Evolutionary conservation across 2,329 filamentous ascomycete species (phyloP), one percentile per base, ranked within the genome.

Genomic region (Pseudogymnoascus sp.): DNA sequence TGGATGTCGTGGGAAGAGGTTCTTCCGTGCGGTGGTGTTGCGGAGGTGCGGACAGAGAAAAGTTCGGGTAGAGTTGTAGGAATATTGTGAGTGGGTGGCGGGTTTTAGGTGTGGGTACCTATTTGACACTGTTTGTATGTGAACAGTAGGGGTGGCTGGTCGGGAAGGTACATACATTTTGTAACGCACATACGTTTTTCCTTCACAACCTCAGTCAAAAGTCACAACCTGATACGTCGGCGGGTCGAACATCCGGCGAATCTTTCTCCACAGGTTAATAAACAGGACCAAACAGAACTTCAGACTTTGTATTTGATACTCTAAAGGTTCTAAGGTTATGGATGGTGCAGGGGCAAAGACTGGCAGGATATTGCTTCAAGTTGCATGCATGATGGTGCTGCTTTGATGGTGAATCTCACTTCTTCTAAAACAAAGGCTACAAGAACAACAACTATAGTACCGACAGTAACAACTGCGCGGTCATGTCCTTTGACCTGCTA

Each of bases 1-100:
- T 38, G 56, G 31, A 38, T 36, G 56, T 60, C 56, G 56, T 60
- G 36, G 56, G 36, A 60, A 34, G 56, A 36, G 44, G 56, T 60
- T 60, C 56, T 60, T 60, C 56, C 56, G 56, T 60, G 28, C n/a
- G 44, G 44, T 34, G 31, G 25, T 5, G 25, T 4, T 23, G 25
- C 7, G 25, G 25, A 6, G 25, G 31, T 31, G 28, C 28, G 28
- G 28, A 50, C 44, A 53, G 23, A 53, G 44, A 53, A 53, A 53
- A 53, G 44, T 53, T 53, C 44, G 44, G 44, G 6, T 53, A 50
- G 14, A 28, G 44, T 50, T 28, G 44, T 50, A 53, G 44, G 31
- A 53, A 53, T 53, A 53, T 53, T 53, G 23, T 53, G 44, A 50
- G 44, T 53, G 44, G 23, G 44, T 53, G 44, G 44, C 44, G 23